Evolutionary conservation across 768 basidiomycete genomes (phyloP), one percentile per base, ranked within the genome.

Genomic region (Pisolithus sp.): DNA sequence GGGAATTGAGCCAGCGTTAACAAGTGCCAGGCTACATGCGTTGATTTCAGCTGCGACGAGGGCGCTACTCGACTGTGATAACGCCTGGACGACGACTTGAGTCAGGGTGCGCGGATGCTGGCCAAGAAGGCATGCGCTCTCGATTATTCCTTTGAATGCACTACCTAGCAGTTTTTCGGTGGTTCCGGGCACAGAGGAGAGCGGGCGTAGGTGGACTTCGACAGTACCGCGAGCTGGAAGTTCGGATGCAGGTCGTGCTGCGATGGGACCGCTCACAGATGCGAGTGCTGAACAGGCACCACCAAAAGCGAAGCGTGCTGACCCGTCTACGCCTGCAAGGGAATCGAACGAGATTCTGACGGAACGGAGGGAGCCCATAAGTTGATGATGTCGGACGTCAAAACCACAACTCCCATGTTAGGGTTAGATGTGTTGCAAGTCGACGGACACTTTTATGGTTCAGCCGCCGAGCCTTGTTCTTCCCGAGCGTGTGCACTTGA

Each of bases 261-360:
- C 83, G 42, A 91, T 83, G 18, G 91, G 91, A 0, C 91, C 90
- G 13, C 87, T 88, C 34, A 90, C 65, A 5, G 89, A 89, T 7
- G 85, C 81, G 18, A 90, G 65, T 3, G 82, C 85, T 65, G 59
- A 51, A 47, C 43, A 52, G 41, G 50, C 53, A 18, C 46, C n/a
- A 9, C 36, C 58, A 18, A 52, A 54, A 0, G 53, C 79, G 59
- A 90, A 91, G 23, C 81, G 74, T 2, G 86, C 87, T 3, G 86
- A 89, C 1, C 86, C 86, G 55, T 91, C 89, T 20, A 82, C 85
- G 47, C 85, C 75, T n/a, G 81, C 79, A 8, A 89, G 73, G 0
- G 71, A 73, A 46, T 85, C 82, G 54, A 80, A 85, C 6, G 68
- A 65, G 37, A 86, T 75, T 38, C 53, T 52, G 40, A 68, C 56